Evolutionary conservation across 169 alveolate species (phyloP), one percentile per base, ranked within the genome.

Genomic region (Babesia bovis): DNA sequence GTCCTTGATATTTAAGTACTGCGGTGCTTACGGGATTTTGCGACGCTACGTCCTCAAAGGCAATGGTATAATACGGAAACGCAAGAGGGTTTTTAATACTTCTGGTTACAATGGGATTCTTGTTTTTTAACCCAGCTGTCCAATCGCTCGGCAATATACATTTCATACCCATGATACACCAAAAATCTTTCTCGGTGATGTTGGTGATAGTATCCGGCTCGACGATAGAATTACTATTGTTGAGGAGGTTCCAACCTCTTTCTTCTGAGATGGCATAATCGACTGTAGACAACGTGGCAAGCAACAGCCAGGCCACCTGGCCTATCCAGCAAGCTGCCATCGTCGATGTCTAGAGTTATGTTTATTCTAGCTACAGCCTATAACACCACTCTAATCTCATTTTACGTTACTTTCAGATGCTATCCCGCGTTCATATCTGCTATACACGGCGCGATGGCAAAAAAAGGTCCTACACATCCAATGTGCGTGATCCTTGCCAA

Each of bases 141-240:
- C 25, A 5, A 5, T 10, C 0, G 0, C 23, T 23, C 0, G 30
- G 40, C 1, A 44, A 0, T 4, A 30, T 17, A 32, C 73, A 63
- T 32, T 47, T 5, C 73, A 63, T 63, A 0, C 73, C 73, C 73
- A 63, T 63, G 61, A 63, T 44, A 45, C 73, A 63, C 73, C 73
- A 63, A 44, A 36, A 33, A 2, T 26, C 25, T 0, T 25, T 17
- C 7, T 41, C 32, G 45, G 25, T 44, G 15, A 52, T 58, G 68
- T 58, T 36, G 17, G 53, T 33, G 28, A 15, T 17, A 4, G 1
- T 35, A 10, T 58, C 26, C 21, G 41, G 66, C 23, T 5, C 1
- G 4, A 33, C 38, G 35, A 26, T 19, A 19, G 6, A 6, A 17
- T 26, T 23, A 26, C n/a, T 1, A 3, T 51, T 33, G 19, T 19